Conservation (phyloP, 805 yeast genomes). For the Ogataea methanolica region DNA sequence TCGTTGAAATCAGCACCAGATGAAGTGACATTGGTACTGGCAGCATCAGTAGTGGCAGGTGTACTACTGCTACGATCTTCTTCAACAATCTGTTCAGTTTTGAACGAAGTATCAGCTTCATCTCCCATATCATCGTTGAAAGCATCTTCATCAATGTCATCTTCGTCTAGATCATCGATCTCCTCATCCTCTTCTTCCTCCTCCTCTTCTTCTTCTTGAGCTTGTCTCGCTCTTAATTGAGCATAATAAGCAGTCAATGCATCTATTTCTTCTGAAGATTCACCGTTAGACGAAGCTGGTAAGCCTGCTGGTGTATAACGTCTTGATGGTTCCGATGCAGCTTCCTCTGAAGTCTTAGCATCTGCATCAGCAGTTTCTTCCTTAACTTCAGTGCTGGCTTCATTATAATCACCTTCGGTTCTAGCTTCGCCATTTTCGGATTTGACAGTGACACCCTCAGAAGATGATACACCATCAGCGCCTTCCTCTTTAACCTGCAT, state of each 20-base stretch:
- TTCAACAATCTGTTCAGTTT: constrained; percentile 6
- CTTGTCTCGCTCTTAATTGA: constrained; percentile 65
- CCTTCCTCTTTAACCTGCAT: constrained; percentile 15
- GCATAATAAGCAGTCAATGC: constrained; percentile 75
- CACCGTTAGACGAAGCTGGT: constrained; percentile 12
- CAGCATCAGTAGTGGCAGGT: not conserved
- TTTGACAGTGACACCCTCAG: too few species aligned
- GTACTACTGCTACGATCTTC: not conserved
- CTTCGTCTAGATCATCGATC: constrained; percentile 38
- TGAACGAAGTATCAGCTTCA: constrained; percentile 5
- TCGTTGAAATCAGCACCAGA: constrained; percentile 13
- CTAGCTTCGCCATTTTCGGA: constrained; percentile 13
- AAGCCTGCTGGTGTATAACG: constrained; percentile 7
- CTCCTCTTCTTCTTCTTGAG: constrained; percentile 55
- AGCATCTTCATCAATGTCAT: constrained; percentile 26
- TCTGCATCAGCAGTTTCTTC: constrained; percentile 2
- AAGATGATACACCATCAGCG: too few species aligned
- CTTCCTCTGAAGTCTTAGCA: not conserved
- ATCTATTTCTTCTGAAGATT: constrained; percentile 65
- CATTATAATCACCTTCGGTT: constrained; percentile 5
- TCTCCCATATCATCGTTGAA: constrained; percentile 21
- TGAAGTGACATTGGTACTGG: not conserved
- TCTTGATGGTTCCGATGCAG: constrained; percentile 1
- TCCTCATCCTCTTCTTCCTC: constrained; percentile 46
- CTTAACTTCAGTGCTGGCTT: constrained; percentile 1